Conservation (phyloP, 1,139 yeast species). For the Yamadazyma triangularis region DNA sequence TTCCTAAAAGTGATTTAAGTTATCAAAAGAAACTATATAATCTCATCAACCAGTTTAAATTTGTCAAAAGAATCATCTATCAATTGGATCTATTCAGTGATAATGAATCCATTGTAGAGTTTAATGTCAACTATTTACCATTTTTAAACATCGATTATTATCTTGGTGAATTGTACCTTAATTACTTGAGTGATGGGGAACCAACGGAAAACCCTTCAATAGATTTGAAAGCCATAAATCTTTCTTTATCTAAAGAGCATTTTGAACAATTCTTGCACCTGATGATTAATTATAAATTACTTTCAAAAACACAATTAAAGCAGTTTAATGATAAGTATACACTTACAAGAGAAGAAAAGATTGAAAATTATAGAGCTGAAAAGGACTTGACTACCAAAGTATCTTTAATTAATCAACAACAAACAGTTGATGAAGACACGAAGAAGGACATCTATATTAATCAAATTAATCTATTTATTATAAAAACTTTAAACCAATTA, state of each 20-base stretch:
- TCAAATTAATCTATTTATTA: constrained; percentile 48
- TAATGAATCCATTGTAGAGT: constrained; percentile 56
- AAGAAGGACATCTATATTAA: constrained; percentile 51
- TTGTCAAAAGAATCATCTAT: constrained; percentile 22
- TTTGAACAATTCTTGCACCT: constrained; percentile 41
- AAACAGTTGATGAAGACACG: constrained; percentile 52
- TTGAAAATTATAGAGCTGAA: constrained; percentile 60
- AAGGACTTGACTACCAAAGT: constrained; percentile 48
- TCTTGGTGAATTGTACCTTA: constrained; percentile 34
- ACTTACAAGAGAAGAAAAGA: constrained; percentile 64
- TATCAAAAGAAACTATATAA: constrained; percentile 20
- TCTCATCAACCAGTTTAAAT: constrained; percentile 24
- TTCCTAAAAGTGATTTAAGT: constrained; percentile 18
- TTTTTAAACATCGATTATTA: constrained; percentile 51
- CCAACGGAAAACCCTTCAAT: neutral
- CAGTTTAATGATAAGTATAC: constrained; percentile 20
- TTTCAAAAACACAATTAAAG: constrained; percentile 33
- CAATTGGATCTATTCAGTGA: constrained; percentile 50
- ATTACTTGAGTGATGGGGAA: constrained; percentile 7
- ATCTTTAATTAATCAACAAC: constrained; percentile 24
- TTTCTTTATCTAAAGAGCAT: constrained; percentile 37
- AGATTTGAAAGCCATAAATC: constrained; percentile 30
- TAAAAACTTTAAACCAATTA: constrained; percentile 51
- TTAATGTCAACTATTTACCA: constrained; percentile 52
- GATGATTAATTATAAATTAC: constrained; percentile 35